These are phyloP conservation scores for Taphrina wiesneri DNA, from an alignment of 1,139 yeast genomes.

Conservation along the genomic window DNA sequence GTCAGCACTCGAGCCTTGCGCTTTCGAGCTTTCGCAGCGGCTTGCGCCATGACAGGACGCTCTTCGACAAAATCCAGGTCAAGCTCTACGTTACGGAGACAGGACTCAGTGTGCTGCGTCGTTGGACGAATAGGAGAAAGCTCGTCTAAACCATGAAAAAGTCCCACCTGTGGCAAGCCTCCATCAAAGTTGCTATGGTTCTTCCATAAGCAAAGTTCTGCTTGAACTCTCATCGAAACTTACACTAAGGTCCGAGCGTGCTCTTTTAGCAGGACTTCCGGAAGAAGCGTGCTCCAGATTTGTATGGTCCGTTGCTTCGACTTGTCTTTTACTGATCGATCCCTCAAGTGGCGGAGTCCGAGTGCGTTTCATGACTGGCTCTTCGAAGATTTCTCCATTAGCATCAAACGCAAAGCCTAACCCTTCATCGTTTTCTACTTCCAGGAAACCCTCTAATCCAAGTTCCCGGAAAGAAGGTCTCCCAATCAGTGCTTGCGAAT, in stretches of 20 bases:
- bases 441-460: slow-evolving; percentile 15
- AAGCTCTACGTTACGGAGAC: not conserved
- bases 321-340: not conserved
- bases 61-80: slow-evolving; percentile 11
- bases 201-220: not conserved
- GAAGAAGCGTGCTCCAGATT: not conserved
- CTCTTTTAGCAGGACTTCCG: not conserved
- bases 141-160: not conserved
- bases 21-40: not conserved
- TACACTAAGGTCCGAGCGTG: not conserved
- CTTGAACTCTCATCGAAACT: not conserved
- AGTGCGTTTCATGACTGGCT: not conserved
- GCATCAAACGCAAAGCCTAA: slow-evolving; percentile 35
- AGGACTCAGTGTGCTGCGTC: not conserved
- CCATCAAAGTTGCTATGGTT: not conserved
- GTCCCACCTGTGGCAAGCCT: not conserved
- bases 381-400: slow-evolving; percentile 26
- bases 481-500: not conserved
- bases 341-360: not conserved
- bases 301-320: not conserved
- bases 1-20: not conserved
- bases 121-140: not conserved
- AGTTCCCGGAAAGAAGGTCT: slow-evolving; percentile 14
- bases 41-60: not conserved
- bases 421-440: slow-evolving; percentile 22